A percentile compares a stretch with the other conserved stretches of the same genome.
These are phyloP conservation scores for Pezizomycotina sp. DNA, from an alignment of 2,329 filamentous ascomycete genomes.

Conservation along the genomic window DNA sequence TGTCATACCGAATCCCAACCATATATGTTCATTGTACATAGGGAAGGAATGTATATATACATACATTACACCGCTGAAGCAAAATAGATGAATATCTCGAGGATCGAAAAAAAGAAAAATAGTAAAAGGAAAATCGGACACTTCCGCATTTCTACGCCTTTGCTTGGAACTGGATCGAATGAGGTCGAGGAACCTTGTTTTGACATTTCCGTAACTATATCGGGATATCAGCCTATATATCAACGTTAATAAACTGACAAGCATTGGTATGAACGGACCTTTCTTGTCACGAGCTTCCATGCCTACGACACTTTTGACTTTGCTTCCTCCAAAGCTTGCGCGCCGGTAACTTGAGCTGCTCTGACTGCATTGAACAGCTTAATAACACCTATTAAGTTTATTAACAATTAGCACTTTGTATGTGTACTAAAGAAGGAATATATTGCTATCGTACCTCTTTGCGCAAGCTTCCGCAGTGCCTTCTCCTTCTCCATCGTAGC, in stretches of 20 bases:
- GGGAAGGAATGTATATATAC: no score
- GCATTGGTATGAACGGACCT: conserved; percentile 25
- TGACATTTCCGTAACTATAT: conserved; percentile 68
- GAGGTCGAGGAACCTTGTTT: conserved; percentile 85
- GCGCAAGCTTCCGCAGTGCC: conserved; percentile 21
- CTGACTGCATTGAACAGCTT: conserved; percentile 93
- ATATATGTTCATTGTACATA: no score
- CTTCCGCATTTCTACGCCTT: no score
- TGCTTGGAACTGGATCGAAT: conserved; percentile 42
- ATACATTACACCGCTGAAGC: conserved; percentile 1
- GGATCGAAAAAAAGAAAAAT: no score
- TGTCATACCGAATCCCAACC: conserved; percentile 29
- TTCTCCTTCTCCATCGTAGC: conserved; percentile 37
- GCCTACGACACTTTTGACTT: conserved; percentile 59
- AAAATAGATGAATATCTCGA: no score
- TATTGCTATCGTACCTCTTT: conserved; percentile 44
- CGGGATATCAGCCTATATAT: not conserved
- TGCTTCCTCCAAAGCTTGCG: conserved; percentile 56
- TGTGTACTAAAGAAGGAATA: no score
- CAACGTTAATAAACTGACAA: not conserved
- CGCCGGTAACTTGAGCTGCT: conserved; percentile 76
- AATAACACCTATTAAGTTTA: conserved; percentile 49
- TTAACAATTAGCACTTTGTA: no score
- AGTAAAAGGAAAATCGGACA: no score
- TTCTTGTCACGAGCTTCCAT: conserved; percentile 67